Conservation (phyloP, 1,139 yeast genomes). For the Taphrina wiesneri region DNA sequence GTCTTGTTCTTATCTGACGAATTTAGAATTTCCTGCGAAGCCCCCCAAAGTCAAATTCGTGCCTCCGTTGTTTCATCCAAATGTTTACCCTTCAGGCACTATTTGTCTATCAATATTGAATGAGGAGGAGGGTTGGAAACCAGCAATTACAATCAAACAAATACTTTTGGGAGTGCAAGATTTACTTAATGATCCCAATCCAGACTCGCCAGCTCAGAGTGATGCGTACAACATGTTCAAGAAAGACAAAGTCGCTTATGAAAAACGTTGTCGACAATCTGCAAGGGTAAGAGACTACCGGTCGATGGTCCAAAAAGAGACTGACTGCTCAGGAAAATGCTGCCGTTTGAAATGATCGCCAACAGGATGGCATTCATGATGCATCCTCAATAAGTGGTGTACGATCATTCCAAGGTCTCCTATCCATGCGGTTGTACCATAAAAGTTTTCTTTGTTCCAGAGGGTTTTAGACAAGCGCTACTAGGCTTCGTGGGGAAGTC, state of each 20-base stretch:
- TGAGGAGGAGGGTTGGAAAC: constrained; percentile 98
- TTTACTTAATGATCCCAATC: constrained; percentile 83
- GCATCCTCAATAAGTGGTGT: too few species aligned
- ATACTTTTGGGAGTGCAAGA: constrained; percentile 91
- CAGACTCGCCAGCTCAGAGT: constrained; percentile 95
- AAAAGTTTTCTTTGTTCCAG: too few species aligned
- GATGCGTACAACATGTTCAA: constrained; percentile 86
- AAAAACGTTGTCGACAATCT: constrained; percentile 47
- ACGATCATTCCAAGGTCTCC: too few species aligned
- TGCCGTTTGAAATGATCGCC: not conserved
- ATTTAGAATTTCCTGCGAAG: constrained; percentile 1
- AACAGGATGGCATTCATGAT: too few species aligned
- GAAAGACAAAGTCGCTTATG: constrained; percentile 60
- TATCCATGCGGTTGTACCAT: too few species aligned
- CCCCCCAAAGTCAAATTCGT: constrained; percentile 56
- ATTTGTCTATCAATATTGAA: constrained; percentile 88
- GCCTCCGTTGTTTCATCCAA: constrained; percentile 89
- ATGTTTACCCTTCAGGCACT: constrained; percentile 95
- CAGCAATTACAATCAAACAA: constrained; percentile 89
- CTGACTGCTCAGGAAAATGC: constrained; percentile 11
- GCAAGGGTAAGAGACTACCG: constrained; percentile 9
- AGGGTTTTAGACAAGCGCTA: too few species aligned
- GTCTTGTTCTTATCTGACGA: not conserved
- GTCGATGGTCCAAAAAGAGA: not conserved
- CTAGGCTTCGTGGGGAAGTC: too few species aligned